Percentiles rank a stretch among this genome's conserved stretches.
Conservation (phyloP, 1,284 basidiomycete species). For the Pseudozyma hubeiensis region DNA sequence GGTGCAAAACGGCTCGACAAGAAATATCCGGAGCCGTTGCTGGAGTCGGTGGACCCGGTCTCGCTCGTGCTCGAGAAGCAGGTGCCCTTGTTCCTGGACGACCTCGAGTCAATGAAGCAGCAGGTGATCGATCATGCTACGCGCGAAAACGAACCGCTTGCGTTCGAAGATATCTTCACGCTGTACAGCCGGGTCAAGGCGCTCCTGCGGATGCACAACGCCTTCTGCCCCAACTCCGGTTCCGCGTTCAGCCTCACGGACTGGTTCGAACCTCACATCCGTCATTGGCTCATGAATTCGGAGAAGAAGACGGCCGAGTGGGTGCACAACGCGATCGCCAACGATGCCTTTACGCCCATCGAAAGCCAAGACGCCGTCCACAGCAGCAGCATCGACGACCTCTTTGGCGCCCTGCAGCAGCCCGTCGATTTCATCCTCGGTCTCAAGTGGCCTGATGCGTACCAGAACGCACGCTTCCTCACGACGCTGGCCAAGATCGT, state of each 20-base stretch:
- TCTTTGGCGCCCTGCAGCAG: slow-evolving; percentile 92
- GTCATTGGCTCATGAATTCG: slow-evolving; percentile 88
- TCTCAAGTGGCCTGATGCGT: slow-evolving; percentile 89
- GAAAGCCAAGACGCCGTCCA: slow-evolving; percentile 79
- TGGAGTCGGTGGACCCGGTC: slow-evolving; percentile 73
- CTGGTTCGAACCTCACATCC: slow-evolving; percentile 89
- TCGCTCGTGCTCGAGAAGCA: slow-evolving; percentile 80
- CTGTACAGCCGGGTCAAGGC: slow-evolving; percentile 82
- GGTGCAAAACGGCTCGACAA: slow-evolving; percentile 83
- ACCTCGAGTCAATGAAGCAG: slow-evolving; percentile 72
- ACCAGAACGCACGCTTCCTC: slow-evolving; percentile 88
- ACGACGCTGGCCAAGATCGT: slow-evolving; percentile 82
- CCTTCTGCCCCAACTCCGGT: slow-evolving; percentile 78
- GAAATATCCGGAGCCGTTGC: slow-evolving; percentile 82
- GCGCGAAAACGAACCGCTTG: slow-evolving; percentile 49
- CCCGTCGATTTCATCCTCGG: slow-evolving; percentile 88
- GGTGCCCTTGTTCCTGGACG: slow-evolving; percentile 80
- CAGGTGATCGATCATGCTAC: slow-evolving; percentile 59
- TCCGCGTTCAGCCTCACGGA: slow-evolving; percentile 50
- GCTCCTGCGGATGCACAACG: slow-evolving; percentile 80
- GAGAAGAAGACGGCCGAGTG: slow-evolving; percentile 91
- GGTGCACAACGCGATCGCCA: slow-evolving; percentile 73
- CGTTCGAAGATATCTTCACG: slow-evolving; percentile 78
- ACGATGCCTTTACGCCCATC: slow-evolving; percentile 73
- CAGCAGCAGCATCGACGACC: slow-evolving; percentile 93